Evolutionary conservation across 202 grass and related monocot genomes (phyloP).

Genomic region (Schoenoplectus triqueter): DNA sequence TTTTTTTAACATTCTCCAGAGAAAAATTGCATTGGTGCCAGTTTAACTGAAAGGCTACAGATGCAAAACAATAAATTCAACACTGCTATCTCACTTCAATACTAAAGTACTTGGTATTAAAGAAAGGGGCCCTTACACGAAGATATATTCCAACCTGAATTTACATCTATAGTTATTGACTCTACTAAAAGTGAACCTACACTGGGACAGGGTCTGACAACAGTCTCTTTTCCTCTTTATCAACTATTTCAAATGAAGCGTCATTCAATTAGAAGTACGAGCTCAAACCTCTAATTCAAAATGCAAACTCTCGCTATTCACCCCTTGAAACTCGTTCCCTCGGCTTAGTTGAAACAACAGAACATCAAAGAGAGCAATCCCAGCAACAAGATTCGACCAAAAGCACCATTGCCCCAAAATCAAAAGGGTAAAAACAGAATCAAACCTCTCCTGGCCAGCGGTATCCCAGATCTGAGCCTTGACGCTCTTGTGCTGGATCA

Average conservation of each 20-base stretch:
- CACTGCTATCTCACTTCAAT: neutral
- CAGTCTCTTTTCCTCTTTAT: neutral
- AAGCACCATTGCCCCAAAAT: slow-evolving; percentile 7
- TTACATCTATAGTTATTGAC: neutral
- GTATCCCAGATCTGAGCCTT: slow-evolving; percentile 73
- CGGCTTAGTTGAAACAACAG: neutral
- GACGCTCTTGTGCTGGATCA: slow-evolving; percentile 56
- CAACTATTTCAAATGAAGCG: neutral
- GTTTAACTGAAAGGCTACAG: neutral
- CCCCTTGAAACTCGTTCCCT: neutral
- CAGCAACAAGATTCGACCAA: neutral
- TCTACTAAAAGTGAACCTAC: neutral
- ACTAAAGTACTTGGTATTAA: slow-evolving; percentile 5
- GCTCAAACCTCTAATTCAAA: slow-evolving; percentile 18
- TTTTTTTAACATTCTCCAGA: neutral
- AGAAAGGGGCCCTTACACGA: neutral
- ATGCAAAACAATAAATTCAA: neutral
- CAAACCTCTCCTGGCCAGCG: slow-evolving; percentile 56
- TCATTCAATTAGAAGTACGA: neutral
- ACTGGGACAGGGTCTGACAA: neutral
- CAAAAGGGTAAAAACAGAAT: neutral
- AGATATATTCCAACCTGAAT: neutral
- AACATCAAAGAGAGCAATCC: neutral
- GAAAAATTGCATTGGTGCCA: neutral
- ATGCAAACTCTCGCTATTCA: neutral